Evolutionary conservation across 371 early-diverging fungal genomes (phyloP).

Genomic region (Mortierella sp.): DNA sequence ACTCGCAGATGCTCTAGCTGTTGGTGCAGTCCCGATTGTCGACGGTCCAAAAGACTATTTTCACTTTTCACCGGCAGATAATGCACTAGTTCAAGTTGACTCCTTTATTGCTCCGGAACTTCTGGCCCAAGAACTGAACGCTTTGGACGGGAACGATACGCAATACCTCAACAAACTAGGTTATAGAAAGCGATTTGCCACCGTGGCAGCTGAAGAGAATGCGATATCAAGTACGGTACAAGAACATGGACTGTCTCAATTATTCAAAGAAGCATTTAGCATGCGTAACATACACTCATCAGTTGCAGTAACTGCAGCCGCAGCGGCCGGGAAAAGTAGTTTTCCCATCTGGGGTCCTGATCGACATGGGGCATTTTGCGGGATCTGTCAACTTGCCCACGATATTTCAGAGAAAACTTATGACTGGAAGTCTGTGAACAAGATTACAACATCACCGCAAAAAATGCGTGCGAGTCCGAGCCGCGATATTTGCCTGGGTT

Average conservation of each 20-base stretch:
- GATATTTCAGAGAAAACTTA: conserved; percentile 1
- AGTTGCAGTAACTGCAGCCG: neutral
- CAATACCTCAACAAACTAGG: conserved; percentile 8
- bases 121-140: conserved; percentile 20
- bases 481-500: conserved; percentile 23
- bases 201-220: neutral
- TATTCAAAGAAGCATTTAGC: conserved; percentile 17
- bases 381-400: conserved; percentile 33
- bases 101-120: conserved; percentile 17
- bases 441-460: neutral
- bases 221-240: no score
- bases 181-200: conserved; percentile 8
- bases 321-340: neutral
- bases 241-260: neutral
- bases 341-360: conserved; percentile 8
- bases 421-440: neutral
- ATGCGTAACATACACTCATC: neutral
- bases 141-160: conserved; percentile 20
- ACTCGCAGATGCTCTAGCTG: conserved; percentile 20
- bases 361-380: conserved; percentile 21
- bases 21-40: conserved; percentile 25
- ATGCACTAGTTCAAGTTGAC: conserved; percentile 14
- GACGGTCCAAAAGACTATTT: conserved; percentile 33
- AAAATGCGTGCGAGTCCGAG: conserved; percentile 3
- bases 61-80: conserved; percentile 18